A percentile compares a stretch with the other conserved stretches of the same genome.
These are phyloP conservation scores for Suillus fuscotomentosus DNA, from an alignment of 768 basidiomycete genomes.

Conservation along the genomic window DNA sequence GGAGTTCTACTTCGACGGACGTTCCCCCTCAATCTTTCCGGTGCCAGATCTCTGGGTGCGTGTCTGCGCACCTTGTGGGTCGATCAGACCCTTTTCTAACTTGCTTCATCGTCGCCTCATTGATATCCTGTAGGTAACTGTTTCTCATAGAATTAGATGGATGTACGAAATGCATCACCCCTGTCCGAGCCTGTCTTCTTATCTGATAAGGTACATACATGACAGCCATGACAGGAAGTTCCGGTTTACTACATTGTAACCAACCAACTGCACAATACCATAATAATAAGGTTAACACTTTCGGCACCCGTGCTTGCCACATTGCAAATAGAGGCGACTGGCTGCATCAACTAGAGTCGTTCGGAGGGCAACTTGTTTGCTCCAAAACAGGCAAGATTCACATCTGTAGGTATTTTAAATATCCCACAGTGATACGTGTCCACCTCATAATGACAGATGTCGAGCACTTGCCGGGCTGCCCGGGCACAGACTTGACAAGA, in stretches of 20 bases:
- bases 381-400: neutral
- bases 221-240: neutral
- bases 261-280: neutral
- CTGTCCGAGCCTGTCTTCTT: neutral
- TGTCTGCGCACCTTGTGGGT: neutral
- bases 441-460: neutral
- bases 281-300: neutral
- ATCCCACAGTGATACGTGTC: neutral
- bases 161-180: neutral
- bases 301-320: neutral
- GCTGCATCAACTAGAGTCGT: neutral
- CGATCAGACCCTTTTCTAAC: neutral
- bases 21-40: neutral
- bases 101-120: neutral
- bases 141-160: neutral
- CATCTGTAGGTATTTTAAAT: neutral
- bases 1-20: neutral
- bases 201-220: neutral
- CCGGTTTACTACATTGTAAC: neutral
- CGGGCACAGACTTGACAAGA: constrained; percentile 44
- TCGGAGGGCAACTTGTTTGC: neutral
- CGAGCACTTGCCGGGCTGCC: constrained; percentile 48
- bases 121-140: neutral
- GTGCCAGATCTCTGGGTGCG: neutral
- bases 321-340: neutral